Evolutionary conservation across 768 basidiomycete genomes (phyloP), one percentile per base, ranked within the genome.

Genomic region (Exsudoporus frostii): DNA sequence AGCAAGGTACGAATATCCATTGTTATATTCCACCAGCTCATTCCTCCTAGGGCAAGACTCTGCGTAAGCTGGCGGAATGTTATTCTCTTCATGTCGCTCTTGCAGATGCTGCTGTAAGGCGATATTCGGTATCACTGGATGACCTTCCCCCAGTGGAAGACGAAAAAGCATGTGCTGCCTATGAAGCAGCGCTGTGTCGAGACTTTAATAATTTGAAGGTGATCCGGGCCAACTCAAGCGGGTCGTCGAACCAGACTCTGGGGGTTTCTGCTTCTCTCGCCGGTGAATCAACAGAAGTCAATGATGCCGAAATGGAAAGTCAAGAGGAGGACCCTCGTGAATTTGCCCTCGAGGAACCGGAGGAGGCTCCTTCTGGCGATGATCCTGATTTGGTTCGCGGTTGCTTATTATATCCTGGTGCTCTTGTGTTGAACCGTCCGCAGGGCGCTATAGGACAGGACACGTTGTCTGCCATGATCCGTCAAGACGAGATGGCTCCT

Each of bases 361-460:
- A 67, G 42, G 61, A 55, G 38, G 50, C 48, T 5, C 44, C 39
- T n/a, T 4, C 39, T 15, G 32, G 19, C 4, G 66, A 61, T 38
- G 67, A 53, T 9, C 61, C 37, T 46, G 68, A 69, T 40, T 56
- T 67, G 56, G 64, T 71, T 57, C 44, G 65, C 32, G 22, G 27
- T 38, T 38, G 8, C 14, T 49, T 53, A 29, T 32, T 43, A 34
- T 41, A 39, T 51, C 5, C 2, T 42, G 38, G 7, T 43, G 30
- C 40, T 44, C 17, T 44, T 45, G 30, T 49, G 42, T 54, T 55
- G 34, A 59, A 56, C 50, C 33, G 30, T 52, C 43, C 50, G 17
- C 58, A 89, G 87, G 88, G 87, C n/a, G 59, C 61, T 7, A 85
- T 90, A 46, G 79, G 85, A 17, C 86, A 90, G 58, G 88, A 90